These are phyloP conservation scores for Yamadazyma dushanensis DNA, from an alignment of 1,139 yeast species.

Conservation along the genomic window DNA sequence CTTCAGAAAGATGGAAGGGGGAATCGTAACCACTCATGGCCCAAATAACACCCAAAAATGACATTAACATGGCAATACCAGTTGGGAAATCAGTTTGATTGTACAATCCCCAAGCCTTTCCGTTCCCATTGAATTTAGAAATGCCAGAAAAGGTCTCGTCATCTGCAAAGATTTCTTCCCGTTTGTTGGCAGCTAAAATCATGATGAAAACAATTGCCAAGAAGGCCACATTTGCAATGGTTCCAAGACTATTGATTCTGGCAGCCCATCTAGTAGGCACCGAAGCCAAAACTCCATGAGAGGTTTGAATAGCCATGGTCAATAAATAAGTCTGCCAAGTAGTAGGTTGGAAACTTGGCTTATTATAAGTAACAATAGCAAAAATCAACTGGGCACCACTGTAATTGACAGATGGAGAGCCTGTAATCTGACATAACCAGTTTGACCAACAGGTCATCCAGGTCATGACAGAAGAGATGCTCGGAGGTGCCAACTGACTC, in stretches of 20 bases:
- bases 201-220: conserved; percentile 56
- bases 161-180: conserved; percentile 27
- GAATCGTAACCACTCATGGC: conserved; percentile 77
- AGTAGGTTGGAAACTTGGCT: conserved; percentile 37
- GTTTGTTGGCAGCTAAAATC: conserved; percentile 55
- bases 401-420: conserved; percentile 63
- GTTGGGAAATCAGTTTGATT: conserved; percentile 69
- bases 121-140: conserved; percentile 52
- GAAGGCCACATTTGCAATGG: conserved; percentile 50
- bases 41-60: conserved; percentile 71
- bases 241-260: conserved; percentile 53
- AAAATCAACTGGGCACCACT: conserved; percentile 62
- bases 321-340: conserved; percentile 53
- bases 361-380: conserved; percentile 46
- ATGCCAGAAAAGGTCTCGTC: conserved; percentile 18
- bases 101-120: conserved; percentile 56
- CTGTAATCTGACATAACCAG: conserved; percentile 43
- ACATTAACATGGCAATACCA: conserved; percentile 61
- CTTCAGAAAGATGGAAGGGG: conserved; percentile 74
- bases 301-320: conserved; percentile 51
- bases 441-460: conserved; percentile 64
- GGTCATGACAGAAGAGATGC: conserved; percentile 53
- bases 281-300: conserved; percentile 51
- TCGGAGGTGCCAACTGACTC: conserved; percentile 54
- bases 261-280: conserved; percentile 59